phyloP scores from a whole-genome alignment of 2,329 filamentous ascomycete species.

The Cyphellophora attinorum region DNA sequence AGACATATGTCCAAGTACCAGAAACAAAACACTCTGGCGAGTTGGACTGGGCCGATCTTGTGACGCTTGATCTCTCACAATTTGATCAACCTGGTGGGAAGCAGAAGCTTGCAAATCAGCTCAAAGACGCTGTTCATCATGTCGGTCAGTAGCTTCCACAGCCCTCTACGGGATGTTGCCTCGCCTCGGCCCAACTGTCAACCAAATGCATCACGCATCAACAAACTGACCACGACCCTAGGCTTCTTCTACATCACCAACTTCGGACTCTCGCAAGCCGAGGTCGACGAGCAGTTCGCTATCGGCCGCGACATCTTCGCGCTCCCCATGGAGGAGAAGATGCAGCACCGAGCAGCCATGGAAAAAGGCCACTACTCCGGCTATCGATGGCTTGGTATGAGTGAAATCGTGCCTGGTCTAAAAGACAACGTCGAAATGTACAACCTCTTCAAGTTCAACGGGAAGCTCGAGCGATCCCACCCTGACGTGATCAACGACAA shows the following conservation, averaged over 20 bases:
- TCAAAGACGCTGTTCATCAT: constrained; percentile 42
- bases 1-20: neutral
- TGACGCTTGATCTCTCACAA: constrained; percentile 34
- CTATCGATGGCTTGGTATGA: constrained; percentile 35
- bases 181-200: too few relatives aligned
- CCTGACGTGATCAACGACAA: constrained; percentile 40
- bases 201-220: too few relatives aligned
- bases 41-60: constrained; percentile 17
- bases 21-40: neutral
- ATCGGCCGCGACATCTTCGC: constrained; percentile 48
- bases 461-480: constrained; percentile 33
- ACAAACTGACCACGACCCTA: too few relatives aligned
- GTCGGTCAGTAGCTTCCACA: constrained; percentile 21
- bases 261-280: constrained; percentile 47
- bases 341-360: constrained; percentile 43
- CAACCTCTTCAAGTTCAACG: constrained; percentile 50
- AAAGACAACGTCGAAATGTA: constrained; percentile 51
- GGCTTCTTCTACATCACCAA: constrained; percentile 56
- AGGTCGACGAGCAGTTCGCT: constrained; percentile 51
- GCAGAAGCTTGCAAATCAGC: constrained; percentile 41
- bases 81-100: constrained; percentile 46
- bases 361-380: constrained; percentile 48
- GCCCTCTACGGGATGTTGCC: too few relatives aligned
- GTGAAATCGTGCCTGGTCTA: constrained; percentile 23
- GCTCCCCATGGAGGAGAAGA: constrained; percentile 48